Percentiles rank a stretch among this genome's conserved stretches.
Conservation (phyloP, 2,329 filamentous ascomycete genomes). For the Fusarium redolens region DNA sequence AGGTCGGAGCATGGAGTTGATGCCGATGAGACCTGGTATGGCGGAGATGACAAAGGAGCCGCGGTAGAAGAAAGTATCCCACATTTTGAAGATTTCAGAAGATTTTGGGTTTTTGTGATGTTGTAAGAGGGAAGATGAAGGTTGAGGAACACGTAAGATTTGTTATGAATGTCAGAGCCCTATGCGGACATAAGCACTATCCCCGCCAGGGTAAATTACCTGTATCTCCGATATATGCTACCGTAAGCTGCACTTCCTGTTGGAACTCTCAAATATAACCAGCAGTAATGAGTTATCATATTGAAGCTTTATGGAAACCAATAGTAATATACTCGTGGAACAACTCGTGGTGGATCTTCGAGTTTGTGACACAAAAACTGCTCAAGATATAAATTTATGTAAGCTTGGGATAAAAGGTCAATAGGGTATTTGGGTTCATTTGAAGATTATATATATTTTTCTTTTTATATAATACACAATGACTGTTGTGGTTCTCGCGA, state of each 20-base stretch:
- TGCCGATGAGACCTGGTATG: conserved; percentile 30
- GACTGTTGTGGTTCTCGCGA: too few relatives aligned
- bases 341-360: background rate
- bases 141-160: background rate
- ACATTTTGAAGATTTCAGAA: background rate
- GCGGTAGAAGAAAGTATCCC: conserved; percentile 25
- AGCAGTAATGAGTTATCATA: rapidly evolving
- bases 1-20: conserved; percentile 26
- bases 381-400: background rate
- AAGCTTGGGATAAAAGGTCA: too few relatives aligned
- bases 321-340: too few relatives aligned
- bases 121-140: background rate
- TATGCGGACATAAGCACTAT: background rate
- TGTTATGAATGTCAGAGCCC: background rate
- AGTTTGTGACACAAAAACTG: rapidly evolving
- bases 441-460: rapidly evolving
- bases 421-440: background rate
- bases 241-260: background rate
- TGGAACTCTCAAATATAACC: background rate
- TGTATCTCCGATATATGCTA: background rate
- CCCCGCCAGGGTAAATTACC: background rate
- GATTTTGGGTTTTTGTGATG: background rate
- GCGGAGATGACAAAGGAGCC: conserved; percentile 22
- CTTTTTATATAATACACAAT: rapidly evolving
- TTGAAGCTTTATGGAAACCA: rapidly evolving